Evolutionary conservation across 2,329 filamentous ascomycete genomes (phyloP), one percentile per base, ranked within the genome.

Genomic region (Colletotrichum salicis): DNA sequence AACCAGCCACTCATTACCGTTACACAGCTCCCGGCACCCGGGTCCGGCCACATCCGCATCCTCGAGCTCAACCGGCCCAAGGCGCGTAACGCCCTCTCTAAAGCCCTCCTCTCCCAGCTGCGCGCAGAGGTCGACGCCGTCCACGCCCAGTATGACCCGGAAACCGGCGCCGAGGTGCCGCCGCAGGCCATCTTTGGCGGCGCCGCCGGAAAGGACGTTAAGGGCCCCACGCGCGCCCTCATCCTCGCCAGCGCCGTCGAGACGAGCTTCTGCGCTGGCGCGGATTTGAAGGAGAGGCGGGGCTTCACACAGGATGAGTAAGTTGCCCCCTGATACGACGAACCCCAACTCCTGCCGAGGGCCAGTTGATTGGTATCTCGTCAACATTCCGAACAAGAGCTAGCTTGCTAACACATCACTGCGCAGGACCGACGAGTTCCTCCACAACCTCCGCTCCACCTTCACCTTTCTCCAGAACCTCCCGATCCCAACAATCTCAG

Each of bases 61-160:
- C 90, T 98, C 68, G 92, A 96, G 73, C 89, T 99, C 75, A 96
- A 98, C 84, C 89, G 95, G 4, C 95, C 95, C 0, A 82, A 89
- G 10, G 92, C 95, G 45, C 93, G 96, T 78, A 99, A 99, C 82
- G 96, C 96, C 75, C 93, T 99, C 79, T 98, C 95, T 0, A 88
- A 86, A 70, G 90, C 91, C 69, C 87, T 99, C 48, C 88, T 99
- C 63, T 83, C 89, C 4, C 88, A 92, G 59, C 87, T 99, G 69
- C 88, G 89, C 62, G 86, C 88, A 54, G 90, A 97, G 78, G 87
- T 98, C 67, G 89, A 94, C 76, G 87, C 88, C 72, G 88, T 98
- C 57, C 89, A 92, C 67, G 84, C 81, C 10, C 89, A 92, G 77
- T 92, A 92, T 76, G 87, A 87, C 27, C 67, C 66, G 33, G 78